Percentiles rank a stretch among this genome's conserved stretches.
phyloP scores from a whole-genome alignment of 495 filamentous ascomycete species.

The Venustampulla echinocandica region DNA sequence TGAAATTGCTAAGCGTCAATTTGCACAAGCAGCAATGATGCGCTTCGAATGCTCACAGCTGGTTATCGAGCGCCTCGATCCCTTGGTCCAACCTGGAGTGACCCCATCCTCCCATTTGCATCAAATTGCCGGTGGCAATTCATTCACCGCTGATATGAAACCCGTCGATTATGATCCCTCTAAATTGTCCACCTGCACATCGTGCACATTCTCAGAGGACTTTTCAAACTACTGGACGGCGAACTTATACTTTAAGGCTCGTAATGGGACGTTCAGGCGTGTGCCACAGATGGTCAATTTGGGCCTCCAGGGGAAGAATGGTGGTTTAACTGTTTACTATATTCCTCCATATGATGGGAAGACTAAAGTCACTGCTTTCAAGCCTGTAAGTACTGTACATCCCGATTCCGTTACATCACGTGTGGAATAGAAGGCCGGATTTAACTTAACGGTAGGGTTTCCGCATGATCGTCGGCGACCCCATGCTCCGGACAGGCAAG shows the following conservation, averaged over 20 bases:
- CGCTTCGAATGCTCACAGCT: conserved; percentile 21
- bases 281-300: conserved; percentile 30
- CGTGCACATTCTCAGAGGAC: conserved; percentile 51
- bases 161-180: conserved; percentile 33
- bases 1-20: conserved; percentile 1
- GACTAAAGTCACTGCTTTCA: conserved; percentile 35
- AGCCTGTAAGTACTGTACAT: conserved; percentile 24
- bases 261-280: conserved; percentile 56
- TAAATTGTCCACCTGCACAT: conserved; percentile 48
- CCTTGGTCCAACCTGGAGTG: conserved; percentile 46
- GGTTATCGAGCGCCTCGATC: conserved; percentile 50
- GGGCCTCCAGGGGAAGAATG: conserved; percentile 24
- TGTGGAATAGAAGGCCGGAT: no score
- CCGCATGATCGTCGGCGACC: conserved; percentile 67
- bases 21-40: conserved; percentile 5
- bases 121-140: conserved; percentile 55
- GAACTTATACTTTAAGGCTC: conserved; percentile 48
- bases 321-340: conserved; percentile 41
- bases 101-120: conserved; percentile 49
- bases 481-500: conserved; percentile 18
- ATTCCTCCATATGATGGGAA: conserved; percentile 33
- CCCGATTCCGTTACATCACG: neutral
- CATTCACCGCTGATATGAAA: conserved; percentile 49
- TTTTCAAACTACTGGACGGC: conserved; percentile 67
- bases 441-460: conserved; percentile 41